phyloP scores from a whole-genome alignment of 768 basidiomycete genomes.

The Suillus decipiens region DNA sequence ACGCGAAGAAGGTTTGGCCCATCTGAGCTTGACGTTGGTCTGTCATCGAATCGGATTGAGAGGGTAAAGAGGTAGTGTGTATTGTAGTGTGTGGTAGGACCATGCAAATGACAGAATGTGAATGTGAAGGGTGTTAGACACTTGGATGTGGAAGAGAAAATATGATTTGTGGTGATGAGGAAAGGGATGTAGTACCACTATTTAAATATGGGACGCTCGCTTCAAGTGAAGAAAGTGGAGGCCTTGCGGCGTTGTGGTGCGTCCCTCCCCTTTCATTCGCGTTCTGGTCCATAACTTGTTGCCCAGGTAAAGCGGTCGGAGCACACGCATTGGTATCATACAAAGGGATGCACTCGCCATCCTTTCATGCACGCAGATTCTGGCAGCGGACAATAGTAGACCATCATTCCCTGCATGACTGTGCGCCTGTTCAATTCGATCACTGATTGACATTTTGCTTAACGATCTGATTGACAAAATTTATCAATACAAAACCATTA shows the following conservation, averaged over 20 bases:
- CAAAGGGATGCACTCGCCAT: not conserved
- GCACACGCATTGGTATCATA: not conserved
- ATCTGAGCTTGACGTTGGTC: not conserved
- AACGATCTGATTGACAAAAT: not conserved
- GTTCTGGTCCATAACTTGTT: not conserved
- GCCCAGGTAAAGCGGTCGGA: not conserved
- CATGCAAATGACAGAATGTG: not conserved
- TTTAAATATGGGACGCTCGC: not conserved
- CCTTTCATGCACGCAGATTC: not conserved
- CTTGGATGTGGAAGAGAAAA: not conserved
- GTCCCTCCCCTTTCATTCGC: not conserved
- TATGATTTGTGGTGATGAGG: not conserved
- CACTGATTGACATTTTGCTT: not conserved
- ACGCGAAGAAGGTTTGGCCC: not conserved
- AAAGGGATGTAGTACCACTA: not conserved
- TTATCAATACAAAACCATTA: not conserved
- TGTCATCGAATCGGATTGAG: not conserved
- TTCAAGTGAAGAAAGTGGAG: not conserved
- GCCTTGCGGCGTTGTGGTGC: no score
- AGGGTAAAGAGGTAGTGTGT: not conserved
- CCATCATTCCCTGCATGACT: not conserved
- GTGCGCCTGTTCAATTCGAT: not conserved
- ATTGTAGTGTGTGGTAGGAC: not conserved
- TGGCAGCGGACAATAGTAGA: not conserved
- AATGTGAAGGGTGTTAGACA: not conserved